Percentiles rank a stretch among this genome's conserved stretches.
Evolutionary conservation across 2,329 filamentous ascomycete species (phyloP).

Genomic region (Botrytis squamosa): DNA sequence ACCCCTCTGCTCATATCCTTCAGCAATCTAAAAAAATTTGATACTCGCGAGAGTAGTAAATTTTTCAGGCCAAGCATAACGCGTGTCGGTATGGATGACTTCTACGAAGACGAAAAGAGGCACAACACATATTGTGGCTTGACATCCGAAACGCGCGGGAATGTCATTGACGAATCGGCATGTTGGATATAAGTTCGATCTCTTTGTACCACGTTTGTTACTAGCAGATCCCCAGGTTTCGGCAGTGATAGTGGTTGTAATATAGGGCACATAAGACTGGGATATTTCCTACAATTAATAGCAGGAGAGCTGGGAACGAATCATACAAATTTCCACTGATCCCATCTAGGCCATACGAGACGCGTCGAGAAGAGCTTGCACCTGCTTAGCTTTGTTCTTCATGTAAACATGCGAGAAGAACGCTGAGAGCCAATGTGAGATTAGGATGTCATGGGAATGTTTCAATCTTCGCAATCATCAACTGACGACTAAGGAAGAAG

Average conservation of each 20-base stretch:
- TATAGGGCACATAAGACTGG: background rate
- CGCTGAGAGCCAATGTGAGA: background rate
- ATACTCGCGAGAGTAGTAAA: background rate
- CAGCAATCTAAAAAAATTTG: background rate
- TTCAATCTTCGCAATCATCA: background rate
- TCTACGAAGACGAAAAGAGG: background rate
- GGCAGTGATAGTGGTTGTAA: background rate
- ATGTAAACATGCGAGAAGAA: background rate
- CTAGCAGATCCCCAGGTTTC: slow-evolving; percentile 1
- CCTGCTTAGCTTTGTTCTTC: background rate
- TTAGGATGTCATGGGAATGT: background rate
- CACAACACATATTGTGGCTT: background rate
- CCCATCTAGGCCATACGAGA: slow-evolving; percentile 8
- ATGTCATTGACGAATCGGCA: background rate
- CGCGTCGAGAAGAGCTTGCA: background rate
- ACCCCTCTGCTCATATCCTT: background rate
- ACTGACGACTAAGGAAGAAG: background rate
- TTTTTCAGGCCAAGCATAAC: slow-evolving; percentile 1
- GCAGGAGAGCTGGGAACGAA: background rate
- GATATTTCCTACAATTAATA: background rate
- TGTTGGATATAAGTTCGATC: background rate
- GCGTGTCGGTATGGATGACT: background rate
- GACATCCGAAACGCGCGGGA: background rate
- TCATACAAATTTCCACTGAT: background rate
- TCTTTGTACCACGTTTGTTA: background rate